Conservation (phyloP, 257 asterid genomes). For the Striga asiatica region DNA sequence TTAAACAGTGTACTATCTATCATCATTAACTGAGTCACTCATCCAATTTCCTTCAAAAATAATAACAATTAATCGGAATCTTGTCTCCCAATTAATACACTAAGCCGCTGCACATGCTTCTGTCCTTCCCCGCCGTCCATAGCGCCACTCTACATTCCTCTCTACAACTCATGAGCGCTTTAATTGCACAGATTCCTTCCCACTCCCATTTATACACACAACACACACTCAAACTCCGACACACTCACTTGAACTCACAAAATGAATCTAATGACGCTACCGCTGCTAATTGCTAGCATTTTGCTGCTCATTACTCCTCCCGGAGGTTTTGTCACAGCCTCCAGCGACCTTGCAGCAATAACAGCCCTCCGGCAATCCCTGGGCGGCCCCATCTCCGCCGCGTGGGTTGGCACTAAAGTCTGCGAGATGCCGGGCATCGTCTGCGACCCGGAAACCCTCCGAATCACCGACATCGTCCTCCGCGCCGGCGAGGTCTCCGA, state of each 20-base stretch:
- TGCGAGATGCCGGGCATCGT: conserved; percentile 29
- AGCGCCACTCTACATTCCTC: background rate
- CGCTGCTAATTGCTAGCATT: background rate
- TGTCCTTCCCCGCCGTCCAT: background rate
- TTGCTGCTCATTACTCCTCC: background rate
- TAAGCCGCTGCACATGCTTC: background rate
- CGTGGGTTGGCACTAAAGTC: background rate
- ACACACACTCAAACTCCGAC: background rate
- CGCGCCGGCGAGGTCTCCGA: conserved; percentile 75
- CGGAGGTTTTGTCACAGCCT: background rate
- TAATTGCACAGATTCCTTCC: background rate
- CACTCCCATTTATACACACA: background rate
- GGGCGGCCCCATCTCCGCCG: background rate
- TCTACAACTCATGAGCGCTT: background rate
- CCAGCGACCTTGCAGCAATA: background rate
- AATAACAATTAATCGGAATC: background rate
- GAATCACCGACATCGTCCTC: conserved; percentile 58
- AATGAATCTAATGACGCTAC: background rate
- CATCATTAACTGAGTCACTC: too few relatives aligned
- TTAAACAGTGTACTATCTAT: too few relatives aligned
- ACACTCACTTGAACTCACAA: background rate
- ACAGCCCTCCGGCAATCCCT: background rate
- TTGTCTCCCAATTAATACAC: background rate
- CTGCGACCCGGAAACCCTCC: conserved; percentile 59
- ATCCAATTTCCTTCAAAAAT: background rate